Base-by-base conservation (phyloP, 345 rosid species). In the Salix suchowensis region DNA sequence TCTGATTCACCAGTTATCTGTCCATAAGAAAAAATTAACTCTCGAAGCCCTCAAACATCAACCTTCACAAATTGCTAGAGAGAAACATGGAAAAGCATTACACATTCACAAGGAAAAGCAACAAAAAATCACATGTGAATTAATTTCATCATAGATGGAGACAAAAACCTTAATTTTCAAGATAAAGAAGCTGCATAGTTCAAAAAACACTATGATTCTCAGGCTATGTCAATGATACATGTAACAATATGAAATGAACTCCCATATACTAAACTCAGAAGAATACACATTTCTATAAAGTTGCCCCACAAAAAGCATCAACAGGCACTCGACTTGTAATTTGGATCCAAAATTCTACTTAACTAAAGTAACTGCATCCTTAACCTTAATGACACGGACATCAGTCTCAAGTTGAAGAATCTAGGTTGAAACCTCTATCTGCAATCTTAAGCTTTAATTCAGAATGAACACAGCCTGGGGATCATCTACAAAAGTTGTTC, bases 1-100 rank as follows among this genome's bases (percentile, higher is more conserved):
- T 86, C 95, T 11, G 94, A 23, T 74, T 91, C 97, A 62, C 99
- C 99, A 13, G 81, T 82, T 79, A 96, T 92, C 99, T 93, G 80
- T 74, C 67, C 62, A 86, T 15, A 55, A 71, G 8, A 24, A 52
- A 69, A 50, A 37, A 75, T 3, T 50, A 71, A 52, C 24, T 18
- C 26, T 54, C 67, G 11, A 55, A 67, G 44, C 61, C 66, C 65
- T 55, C 77, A n/a, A 0, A 66, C n/a, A 58, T 42, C 52, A 67
- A 71, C 75, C 15, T 34, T 54, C 15, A 10, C 15, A 78, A 71
- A 26, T 16, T 28, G 16, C 67, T 13, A 19, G 18, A 48, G 65
- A 26, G 12, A 28, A 37, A 52, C 66, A 52, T n/a, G 65, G 36
- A 52, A 58, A 44, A 50, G 44, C 3, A 30, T 32, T 19, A 48